A percentile compares a stretch with the other conserved stretches of the same genome.
Conservation (phyloP, 345 rosid species). For the Eucalyptus shirleyi region DNA sequence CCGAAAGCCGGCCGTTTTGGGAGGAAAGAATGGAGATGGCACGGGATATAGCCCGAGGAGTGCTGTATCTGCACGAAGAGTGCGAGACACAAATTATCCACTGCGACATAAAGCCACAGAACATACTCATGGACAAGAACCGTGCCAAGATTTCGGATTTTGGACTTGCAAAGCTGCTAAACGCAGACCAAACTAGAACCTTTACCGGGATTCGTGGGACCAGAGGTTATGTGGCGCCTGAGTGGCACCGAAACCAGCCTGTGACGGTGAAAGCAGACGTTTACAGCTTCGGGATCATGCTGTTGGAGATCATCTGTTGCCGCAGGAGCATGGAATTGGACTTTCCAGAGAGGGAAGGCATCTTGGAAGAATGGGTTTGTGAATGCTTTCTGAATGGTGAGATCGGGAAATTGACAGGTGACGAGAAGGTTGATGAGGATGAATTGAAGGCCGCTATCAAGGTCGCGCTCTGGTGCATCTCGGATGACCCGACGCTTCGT, state of each 20-base stretch:
- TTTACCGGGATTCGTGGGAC: slow-evolving; percentile 6
- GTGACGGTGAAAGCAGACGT: slow-evolving; percentile 10
- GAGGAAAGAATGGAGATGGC: background rate
- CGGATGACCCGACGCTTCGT: background rate
- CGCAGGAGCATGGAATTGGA: background rate
- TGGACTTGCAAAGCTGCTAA: background rate
- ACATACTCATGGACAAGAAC: slow-evolving; percentile 6
- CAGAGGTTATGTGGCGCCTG: slow-evolving; percentile 11
- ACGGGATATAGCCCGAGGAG: slow-evolving; percentile 5
- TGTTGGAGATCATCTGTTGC: slow-evolving; percentile 7
- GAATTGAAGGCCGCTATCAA: background rate
- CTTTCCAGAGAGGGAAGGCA: background rate
- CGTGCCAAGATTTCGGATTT: slow-evolving; percentile 7
- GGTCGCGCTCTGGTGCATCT: slow-evolving; percentile 6
- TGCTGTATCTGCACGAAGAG: background rate
- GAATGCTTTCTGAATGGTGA: background rate
- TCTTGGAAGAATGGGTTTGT: slow-evolving; percentile 8
- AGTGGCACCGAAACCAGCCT: slow-evolving; percentile 8
- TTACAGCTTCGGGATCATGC: slow-evolving; percentile 15
- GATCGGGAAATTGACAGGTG: background rate
- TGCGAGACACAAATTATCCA: slow-evolving; percentile 11
- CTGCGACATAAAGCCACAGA: slow-evolving; percentile 13
- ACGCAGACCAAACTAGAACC: slow-evolving; percentile 7
- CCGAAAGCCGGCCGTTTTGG: background rate
- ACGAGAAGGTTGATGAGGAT: background rate